Evolutionary conservation across 345 rosid genomes (phyloP), one percentile per base, ranked within the genome.

Genomic region (Eucalyptus curtisii): DNA sequence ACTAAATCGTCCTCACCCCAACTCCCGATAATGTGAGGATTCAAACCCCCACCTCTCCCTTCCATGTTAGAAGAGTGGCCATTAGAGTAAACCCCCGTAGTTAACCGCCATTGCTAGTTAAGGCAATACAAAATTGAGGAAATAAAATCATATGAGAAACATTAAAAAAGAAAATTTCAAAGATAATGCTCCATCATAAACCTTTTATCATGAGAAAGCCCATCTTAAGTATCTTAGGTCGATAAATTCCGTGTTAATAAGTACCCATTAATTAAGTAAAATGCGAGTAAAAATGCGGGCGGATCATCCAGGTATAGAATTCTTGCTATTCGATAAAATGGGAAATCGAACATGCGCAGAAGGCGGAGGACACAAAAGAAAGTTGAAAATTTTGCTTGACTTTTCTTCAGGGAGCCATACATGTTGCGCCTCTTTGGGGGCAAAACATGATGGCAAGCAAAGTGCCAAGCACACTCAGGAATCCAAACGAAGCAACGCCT

Each of bases 11-110:
- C 2, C 1, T 3, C 5, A 52, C 0, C 0, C 1, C 24, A 52
- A 7, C 10, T 0, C 1, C 9, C 1, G 0, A 52, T 1, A 52
- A 52, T 0, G 0, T 52, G 2, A 52, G 10, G 4, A 52, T 52
- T 52, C 4, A 0, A 19, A 52, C 0, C 4, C 24, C 0, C 22
- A 3, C 2, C 2, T 19, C 2, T 0, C 10, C 2, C 0, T 52
- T 52, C 0, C 10, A 19, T 52, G 4, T 50, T 50, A 4, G 22
- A 50, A 50, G 22, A 0, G 2, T 50, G 22, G 8, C 22, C 4
- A 50, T 8, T 17, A 0, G 4, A 52, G 2, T 52, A 52, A 50
- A 50, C 22, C 8, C 20, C 2, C 8, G 1, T 50, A 17, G 0
- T 50, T 17, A 52, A 52, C 24, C 4, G 4, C 4, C 25, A 71